Evolutionary conservation across 2,329 filamentous ascomycete genomes (phyloP).

Genomic region (Ophiostoma montium): DNA sequence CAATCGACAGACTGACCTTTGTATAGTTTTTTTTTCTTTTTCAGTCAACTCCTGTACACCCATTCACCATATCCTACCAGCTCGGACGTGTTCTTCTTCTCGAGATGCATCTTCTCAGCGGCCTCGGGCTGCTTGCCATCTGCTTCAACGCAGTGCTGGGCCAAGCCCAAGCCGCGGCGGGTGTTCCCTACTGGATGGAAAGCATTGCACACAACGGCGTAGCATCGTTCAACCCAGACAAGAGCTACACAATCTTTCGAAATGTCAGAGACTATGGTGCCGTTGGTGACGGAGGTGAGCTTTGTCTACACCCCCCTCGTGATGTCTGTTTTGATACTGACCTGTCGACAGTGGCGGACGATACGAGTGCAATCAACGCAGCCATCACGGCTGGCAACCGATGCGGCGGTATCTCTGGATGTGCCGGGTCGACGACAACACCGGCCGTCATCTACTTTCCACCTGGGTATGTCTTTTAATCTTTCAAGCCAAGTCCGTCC

Average conservation of each 20-base stretch:
- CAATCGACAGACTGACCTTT: too few species aligned
- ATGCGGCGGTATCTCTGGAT: conserved; percentile 17
- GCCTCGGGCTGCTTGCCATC: conserved; percentile 5
- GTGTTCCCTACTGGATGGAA: conserved; percentile 26
- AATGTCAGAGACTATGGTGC: conserved; percentile 34
- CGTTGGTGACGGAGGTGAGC: conserved; percentile 49
- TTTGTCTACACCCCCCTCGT: background rate
- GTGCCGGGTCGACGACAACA: conserved; percentile 12
- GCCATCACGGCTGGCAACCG: conserved; percentile 36
- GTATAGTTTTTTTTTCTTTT: too few species aligned
- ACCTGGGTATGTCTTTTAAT: conserved; percentile 6
- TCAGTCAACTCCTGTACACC: background rate
- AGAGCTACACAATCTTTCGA: conserved; percentile 14
- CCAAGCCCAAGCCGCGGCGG: conserved; percentile 9
- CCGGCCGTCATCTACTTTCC: conserved; percentile 16
- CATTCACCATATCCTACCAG: background rate
- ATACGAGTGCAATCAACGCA: conserved; percentile 57
- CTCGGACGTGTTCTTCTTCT: background rate
- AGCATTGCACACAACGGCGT: conserved; percentile 31
- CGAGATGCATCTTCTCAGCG: conserved; percentile 2
- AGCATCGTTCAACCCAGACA: conserved; percentile 30
- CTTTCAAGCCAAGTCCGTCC: too few species aligned
- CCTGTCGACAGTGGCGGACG: conserved; percentile 39
- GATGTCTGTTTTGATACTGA: background rate
- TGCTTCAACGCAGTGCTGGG: conserved; percentile 3